A percentile compares a stretch with the other conserved stretches of the same genome.
Evolutionary conservation across 768 basidiomycete genomes (phyloP).

Genomic region (Tephrocybe sp.): DNA sequence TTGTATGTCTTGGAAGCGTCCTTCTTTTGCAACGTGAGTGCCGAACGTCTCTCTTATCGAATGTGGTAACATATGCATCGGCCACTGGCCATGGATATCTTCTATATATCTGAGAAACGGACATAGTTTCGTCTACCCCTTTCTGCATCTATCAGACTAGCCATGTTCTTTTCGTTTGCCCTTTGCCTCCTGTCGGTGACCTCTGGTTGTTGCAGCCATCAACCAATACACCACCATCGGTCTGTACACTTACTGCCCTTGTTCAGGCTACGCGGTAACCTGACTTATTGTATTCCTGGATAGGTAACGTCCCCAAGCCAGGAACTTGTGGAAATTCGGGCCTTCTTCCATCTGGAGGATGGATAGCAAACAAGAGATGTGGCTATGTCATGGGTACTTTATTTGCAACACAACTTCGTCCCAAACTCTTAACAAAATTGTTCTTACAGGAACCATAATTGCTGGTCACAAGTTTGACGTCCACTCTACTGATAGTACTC

Average conservation of each 20-base stretch:
- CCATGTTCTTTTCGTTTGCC: neutral
- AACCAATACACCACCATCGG: conserved; percentile 15
- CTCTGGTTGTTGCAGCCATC: conserved; percentile 3
- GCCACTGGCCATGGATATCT: too few relatives aligned
- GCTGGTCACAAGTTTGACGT: conserved; percentile 25
- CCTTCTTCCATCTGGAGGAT: conserved; percentile 22
- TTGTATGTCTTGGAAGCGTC: too few relatives aligned
- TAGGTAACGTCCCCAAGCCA: conserved; percentile 25
- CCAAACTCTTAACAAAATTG: neutral
- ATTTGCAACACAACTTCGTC: neutral
- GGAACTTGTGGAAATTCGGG: conserved; percentile 24
- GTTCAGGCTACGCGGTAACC: neutral
- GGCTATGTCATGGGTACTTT: conserved; percentile 26
- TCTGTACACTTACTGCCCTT: neutral
- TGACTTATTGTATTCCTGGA: neutral
- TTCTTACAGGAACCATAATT: conserved; percentile 17
- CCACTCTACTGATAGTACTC: conserved; percentile 18
- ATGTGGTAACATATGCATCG: too few relatives aligned
- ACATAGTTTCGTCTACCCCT: too few relatives aligned
- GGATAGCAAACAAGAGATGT: conserved; percentile 27
- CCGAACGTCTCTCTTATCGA: too few relatives aligned
- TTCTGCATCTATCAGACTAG: neutral
- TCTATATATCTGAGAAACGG: too few relatives aligned
- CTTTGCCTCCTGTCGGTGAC: conserved; percentile 1
- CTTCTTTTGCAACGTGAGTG: too few relatives aligned